These are phyloP conservation scores for Termitomyces sp. DNA, from an alignment of 768 basidiomycete genomes.

Conservation along the genomic window DNA sequence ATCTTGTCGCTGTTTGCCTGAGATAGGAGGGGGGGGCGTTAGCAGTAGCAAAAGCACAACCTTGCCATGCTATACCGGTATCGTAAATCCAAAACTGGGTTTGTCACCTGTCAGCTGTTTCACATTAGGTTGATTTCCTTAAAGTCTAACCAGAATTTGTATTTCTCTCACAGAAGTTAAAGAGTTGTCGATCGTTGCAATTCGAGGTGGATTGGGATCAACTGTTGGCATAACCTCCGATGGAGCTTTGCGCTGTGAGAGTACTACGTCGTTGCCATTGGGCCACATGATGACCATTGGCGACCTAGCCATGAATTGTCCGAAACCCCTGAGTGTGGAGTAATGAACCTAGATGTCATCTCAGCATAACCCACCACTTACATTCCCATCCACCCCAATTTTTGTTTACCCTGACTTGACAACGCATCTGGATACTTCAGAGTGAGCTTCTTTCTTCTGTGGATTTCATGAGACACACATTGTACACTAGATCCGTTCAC, in stretches of 20 bases:
- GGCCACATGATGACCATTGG: constrained; percentile 77
- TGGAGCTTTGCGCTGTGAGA: constrained; percentile 58
- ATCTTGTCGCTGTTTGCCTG: constrained; percentile 37
- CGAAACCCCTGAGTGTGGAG: constrained; percentile 45
- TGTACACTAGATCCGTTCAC: constrained; percentile 39
- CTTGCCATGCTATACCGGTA: neutral
- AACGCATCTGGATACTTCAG: constrained; percentile 33
- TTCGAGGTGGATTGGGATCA: constrained; percentile 43
- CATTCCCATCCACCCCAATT: constrained; percentile 60
- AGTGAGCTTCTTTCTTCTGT: neutral
- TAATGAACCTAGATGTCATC: neutral
- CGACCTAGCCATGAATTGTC: constrained; percentile 43
- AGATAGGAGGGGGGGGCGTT: neutral
- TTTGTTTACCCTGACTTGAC: constrained; percentile 31
- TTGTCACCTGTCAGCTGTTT: constrained; percentile 33
- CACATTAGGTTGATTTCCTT: constrained; percentile 1
- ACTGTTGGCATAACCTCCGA: constrained; percentile 52
- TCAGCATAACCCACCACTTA: constrained; percentile 19
- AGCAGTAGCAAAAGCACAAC: neutral
- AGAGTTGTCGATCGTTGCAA: constrained; percentile 33
- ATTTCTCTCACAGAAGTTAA: constrained; percentile 30
- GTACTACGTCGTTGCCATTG: constrained; percentile 56
- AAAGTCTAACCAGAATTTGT: neutral
- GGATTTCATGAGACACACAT: constrained; percentile 24
- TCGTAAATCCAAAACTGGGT: constrained; percentile 27